Evolutionary conservation across 176 grass and related monocot species (phyloP), one percentile per base, ranked within the genome.

Genomic region (Musa beccarii): DNA sequence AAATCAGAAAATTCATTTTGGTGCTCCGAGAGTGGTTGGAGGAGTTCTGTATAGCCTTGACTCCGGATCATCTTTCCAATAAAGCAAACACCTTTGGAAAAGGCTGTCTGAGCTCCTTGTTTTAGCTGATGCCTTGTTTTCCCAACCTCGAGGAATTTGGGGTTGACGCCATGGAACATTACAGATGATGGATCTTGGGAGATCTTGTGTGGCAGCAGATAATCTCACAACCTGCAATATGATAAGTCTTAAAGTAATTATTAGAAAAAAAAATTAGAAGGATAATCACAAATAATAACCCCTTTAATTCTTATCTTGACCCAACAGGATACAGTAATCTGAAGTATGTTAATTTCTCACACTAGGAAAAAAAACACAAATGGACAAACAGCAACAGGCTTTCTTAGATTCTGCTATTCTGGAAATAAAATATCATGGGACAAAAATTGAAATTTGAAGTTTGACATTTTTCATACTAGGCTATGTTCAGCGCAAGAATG

Each of bases 11-110:
- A 74, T 82, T 89, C 86, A 49, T 67, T 76, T 80, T 99, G 86
- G 66, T 89, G 73, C 76, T 87, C 82, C 29, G 66, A 79, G 73
- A 99, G 86, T 52, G 94, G 72, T 12, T 94, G 82, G 25, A 99
- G 88, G 34, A 99, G 84, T 81, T 99, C 88, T 2, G 70, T 85
- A 83, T 99, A 99, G 52, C 88, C 95, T 89, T 99, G 94, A 87
- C 88, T 90, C 95, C 95, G 93, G 14, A 98, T 63, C 95, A 98
- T 98, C 80, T 98, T 98, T 71, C 95, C 95, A 73, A 98, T 98
- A 78, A 91, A 99, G 82, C 94, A 99, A 54, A 88, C 90, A 66
- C 95, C 95, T 82, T 94, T 99, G 63, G 84, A 74, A 71, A 92
- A 99, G 72, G 84, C 76, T 55, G 80, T 81, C n/a, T 87, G 80